These are phyloP conservation scores for Chlorella variabilis DNA, from an alignment of 163 green algal genomes.

Conservation along the genomic window DNA sequence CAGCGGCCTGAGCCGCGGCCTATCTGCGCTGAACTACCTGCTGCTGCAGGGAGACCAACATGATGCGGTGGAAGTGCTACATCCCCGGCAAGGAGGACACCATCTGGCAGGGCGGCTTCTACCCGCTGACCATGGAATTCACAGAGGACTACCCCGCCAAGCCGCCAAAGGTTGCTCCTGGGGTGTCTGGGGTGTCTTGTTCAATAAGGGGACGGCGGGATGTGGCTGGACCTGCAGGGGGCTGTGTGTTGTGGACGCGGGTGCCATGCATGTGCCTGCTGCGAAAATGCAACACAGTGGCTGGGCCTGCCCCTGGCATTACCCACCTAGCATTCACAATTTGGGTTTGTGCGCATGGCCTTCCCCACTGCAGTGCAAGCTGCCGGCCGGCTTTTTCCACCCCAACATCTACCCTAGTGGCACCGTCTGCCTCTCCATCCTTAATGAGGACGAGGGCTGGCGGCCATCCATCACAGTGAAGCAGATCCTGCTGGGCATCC, in stretches of 20 bases:
- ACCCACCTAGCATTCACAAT: too few species aligned
- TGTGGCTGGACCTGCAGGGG: too few species aligned
- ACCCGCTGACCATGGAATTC: constrained; percentile 96
- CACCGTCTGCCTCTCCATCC: constrained; percentile 97
- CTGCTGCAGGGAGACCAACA: constrained; percentile 64
- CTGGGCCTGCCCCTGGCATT: too few species aligned
- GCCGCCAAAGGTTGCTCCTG: constrained; percentile 89
- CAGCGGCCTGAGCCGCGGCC: too few species aligned
- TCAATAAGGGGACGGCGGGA: neutral
- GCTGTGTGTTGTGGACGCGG: too few species aligned
- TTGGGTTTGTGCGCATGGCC: neutral
- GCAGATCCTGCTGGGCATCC: constrained; percentile 95
- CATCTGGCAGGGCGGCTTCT: constrained; percentile 95
- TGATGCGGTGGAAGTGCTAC: constrained; percentile 95
- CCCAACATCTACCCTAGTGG: constrained; percentile 99
- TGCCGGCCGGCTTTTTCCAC: constrained; percentile 93
- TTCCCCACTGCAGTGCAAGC: constrained; percentile 64
- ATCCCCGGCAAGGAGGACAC: constrained; percentile 93
- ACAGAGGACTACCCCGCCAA: constrained; percentile 97
- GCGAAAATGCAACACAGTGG: too few species aligned
- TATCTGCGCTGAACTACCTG: too few species aligned
- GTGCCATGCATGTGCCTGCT: too few species aligned
- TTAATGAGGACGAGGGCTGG: constrained; percentile 98
- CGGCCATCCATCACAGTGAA: constrained; percentile 97
- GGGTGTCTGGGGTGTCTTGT: neutral